Conservation (phyloP, 805 yeast species). For the Wickerhamomyces ciferrii region DNA sequence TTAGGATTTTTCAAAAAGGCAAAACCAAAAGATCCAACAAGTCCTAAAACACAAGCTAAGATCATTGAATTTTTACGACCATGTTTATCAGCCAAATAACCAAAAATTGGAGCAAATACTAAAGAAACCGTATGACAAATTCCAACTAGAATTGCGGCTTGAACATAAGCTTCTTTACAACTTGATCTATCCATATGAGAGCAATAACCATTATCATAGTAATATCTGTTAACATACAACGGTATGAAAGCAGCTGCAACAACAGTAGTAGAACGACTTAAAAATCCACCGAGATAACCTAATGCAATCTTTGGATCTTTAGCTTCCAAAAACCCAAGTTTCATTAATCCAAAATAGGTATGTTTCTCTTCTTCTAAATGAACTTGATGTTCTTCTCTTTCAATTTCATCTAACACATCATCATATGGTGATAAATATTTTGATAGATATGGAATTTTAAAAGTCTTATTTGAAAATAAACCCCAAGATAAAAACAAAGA, state of each 20-base stretch:
- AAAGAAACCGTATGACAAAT: slow-evolving; percentile 54
- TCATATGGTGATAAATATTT: slow-evolving; percentile 22
- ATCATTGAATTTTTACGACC: slow-evolving; percentile 32
- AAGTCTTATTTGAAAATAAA: slow-evolving; percentile 38
- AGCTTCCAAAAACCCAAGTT: slow-evolving; percentile 44
- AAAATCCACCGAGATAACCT: slow-evolving; percentile 57
- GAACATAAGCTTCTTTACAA: slow-evolving; percentile 60
- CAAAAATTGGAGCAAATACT: slow-evolving; percentile 61
- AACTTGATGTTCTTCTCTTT: slow-evolving; percentile 22
- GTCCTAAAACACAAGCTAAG: slow-evolving; percentile 37
- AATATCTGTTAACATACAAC: slow-evolving; percentile 53
- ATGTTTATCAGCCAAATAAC: slow-evolving; percentile 45
- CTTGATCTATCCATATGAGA: slow-evolving; percentile 27
- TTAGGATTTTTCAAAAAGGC: slow-evolving; percentile 28
- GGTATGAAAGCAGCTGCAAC: slow-evolving; percentile 58
- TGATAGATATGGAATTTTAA: slow-evolving; percentile 20
- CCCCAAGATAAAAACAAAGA: slow-evolving; percentile 35
- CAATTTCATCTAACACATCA: slow-evolving; percentile 26
- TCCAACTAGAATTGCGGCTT: slow-evolving; percentile 66
- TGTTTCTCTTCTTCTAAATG: slow-evolving; percentile 4
- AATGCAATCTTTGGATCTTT: slow-evolving; percentile 42
- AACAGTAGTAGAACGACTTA: slow-evolving; percentile 60
- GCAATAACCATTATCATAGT: slow-evolving; percentile 46
- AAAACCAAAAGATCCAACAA: slow-evolving; percentile 35
- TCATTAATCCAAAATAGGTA: slow-evolving; percentile 35